Base-by-base conservation (phyloP, 805 yeast species). In the Pichia sporocuriosa region DNA sequence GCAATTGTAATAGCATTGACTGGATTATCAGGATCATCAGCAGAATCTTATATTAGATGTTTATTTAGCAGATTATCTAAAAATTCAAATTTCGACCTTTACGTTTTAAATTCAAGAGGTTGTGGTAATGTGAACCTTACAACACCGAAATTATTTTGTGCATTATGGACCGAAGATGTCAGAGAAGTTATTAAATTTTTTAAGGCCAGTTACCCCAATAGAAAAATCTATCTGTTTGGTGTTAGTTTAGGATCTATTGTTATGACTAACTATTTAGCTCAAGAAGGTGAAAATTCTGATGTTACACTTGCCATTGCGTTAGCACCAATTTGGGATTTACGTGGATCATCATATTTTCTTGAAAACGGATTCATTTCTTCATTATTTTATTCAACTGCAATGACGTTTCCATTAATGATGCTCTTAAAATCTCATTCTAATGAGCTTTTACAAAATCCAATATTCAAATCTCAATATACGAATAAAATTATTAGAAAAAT, bases 21-120 rank as follows among this genome's bases (percentile, higher is more conserved):
- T 56, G 95, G 95, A 0, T 70, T 85, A 29, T 80, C 84, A 2
- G 95, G 95, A 6, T 93, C 95, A 0, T 79, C 89, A n/a, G 84
- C 81, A 47, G 95, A 85, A 56, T 69, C 83, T 6, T 78, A 85
- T 54, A 77, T 85, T 32, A 69, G 93, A 20, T 71, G 84, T 42
- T 56, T 80, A 28, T 71, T 77, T 15, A 62, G 67, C 33, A 56
- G 61, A 19, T 58, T 70, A 4, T 46, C 52, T 4, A 54, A 59
- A 13, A 54, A 55, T 27, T 43, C 48, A 15, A 63, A 66, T 1
- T 81, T 83, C 67, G 89, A 81, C 47, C 69, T 75, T 7, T 77
- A 76, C 32, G 93, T 85, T 16, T 63, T 83, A 46, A 84, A 84
- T 55, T 66, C 80, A 4, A 67, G 95, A 37, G 95, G 95, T 6